Evolutionary conservation across 768 basidiomycete species (phyloP).

Genomic region (Suillus placidus): DNA sequence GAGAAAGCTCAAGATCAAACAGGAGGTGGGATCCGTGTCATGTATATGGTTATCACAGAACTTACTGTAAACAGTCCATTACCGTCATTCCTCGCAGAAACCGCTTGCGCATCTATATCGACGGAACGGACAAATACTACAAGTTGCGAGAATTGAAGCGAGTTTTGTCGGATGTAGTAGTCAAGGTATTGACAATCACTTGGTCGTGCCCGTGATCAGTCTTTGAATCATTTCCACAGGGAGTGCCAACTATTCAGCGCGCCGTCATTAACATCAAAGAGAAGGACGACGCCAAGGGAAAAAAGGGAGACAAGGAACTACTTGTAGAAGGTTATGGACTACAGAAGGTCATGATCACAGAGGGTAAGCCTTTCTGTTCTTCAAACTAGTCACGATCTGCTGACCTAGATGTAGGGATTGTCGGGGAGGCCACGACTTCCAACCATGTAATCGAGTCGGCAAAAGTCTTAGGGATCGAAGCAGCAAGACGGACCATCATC

Average conservation of each 20-base stretch:
- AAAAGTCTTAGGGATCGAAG: constrained; percentile 97
- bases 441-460: constrained; percentile 98
- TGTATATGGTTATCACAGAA: neutral
- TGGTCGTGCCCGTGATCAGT: neutral
- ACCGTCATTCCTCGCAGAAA: constrained; percentile 74
- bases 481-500: constrained; percentile 90
- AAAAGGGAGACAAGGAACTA: constrained; percentile 87
- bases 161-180: constrained; percentile 80
- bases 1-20: constrained; percentile 92
- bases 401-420: constrained; percentile 64
- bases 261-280: constrained; percentile 97
- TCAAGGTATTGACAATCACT: constrained; percentile 71
- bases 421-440: constrained; percentile 89
- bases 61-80: constrained; percentile 54
- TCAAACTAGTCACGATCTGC: constrained; percentile 1
- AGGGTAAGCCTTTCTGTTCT: constrained; percentile 55
- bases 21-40: constrained; percentile 52
- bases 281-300: constrained; percentile 74
- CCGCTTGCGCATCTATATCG: constrained; percentile 78
- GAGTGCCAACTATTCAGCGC: constrained; percentile 83
- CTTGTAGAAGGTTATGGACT: constrained; percentile 97
- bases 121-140: constrained; percentile 79
- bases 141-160: constrained; percentile 86
- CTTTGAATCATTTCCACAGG: constrained; percentile 46
- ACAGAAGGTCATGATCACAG: constrained; percentile 95